A percentile compares a stretch with the other conserved stretches of the same genome.
Conservation (phyloP, 495 filamentous ascomycete species). For the Usnea hakonensis region DNA sequence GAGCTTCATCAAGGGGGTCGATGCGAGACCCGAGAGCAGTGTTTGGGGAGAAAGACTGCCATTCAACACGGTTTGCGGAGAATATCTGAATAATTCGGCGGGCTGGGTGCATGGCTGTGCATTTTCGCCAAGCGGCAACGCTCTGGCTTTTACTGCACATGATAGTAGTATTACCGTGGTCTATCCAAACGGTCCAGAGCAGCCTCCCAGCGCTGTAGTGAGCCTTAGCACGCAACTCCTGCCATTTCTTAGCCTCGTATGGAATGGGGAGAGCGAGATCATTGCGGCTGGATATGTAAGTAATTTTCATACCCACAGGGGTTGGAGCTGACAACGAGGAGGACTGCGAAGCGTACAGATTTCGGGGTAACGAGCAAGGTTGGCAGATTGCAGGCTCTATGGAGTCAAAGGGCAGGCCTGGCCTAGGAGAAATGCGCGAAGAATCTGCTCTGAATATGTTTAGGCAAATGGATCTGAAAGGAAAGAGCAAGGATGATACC, state of each 20-base stretch:
- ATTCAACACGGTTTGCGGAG: slow-evolving; percentile 96
- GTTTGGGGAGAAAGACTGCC: slow-evolving; percentile 93
- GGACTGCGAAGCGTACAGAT: slow-evolving; percentile 91
- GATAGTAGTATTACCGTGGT: slow-evolving; percentile 95
- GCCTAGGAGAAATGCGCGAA: slow-evolving; percentile 54
- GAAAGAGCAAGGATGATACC: slow-evolving; percentile 79
- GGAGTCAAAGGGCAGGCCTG: slow-evolving; percentile 52
- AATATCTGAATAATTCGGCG: slow-evolving; percentile 88
- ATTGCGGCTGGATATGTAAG: slow-evolving; percentile 84
- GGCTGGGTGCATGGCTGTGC: slow-evolving; percentile 90
- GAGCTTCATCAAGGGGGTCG: slow-evolving; percentile 89
- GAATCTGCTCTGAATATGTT: slow-evolving; percentile 98
- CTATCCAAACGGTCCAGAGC: slow-evolving; percentile 86
- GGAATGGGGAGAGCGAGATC: slow-evolving; percentile 88
- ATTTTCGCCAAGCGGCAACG: slow-evolving; percentile 87
- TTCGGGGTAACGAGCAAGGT: slow-evolving; percentile 70
- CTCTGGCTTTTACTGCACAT: slow-evolving; percentile 83
- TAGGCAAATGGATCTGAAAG: slow-evolving; percentile 95
- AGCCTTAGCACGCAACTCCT: slow-evolving; percentile 82
- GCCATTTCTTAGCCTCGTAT: slow-evolving; percentile 85
- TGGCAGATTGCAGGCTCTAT: slow-evolving; percentile 83
- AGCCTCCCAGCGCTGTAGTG: slow-evolving; percentile 79
- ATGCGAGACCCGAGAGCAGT: slow-evolving; percentile 75
- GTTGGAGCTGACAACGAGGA: slow-evolving; percentile 22
- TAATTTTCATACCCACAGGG: slow-evolving; percentile 2